Evolutionary conservation across 306 rosid species (phyloP).

Genomic region (Luffa aegyptiaca): DNA sequence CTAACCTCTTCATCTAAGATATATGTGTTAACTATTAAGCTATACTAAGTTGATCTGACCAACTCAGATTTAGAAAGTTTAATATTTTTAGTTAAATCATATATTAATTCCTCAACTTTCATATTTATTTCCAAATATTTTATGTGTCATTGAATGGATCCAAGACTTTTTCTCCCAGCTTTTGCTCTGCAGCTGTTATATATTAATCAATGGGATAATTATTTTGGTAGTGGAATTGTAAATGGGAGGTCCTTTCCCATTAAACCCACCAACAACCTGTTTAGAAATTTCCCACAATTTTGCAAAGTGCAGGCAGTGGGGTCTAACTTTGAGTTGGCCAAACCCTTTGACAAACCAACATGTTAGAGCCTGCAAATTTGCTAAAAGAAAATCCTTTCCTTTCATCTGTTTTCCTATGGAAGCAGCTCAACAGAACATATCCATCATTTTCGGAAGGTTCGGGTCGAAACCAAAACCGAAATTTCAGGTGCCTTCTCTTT

Average conservation of each 20-base stretch:
- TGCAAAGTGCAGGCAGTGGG: background rate
- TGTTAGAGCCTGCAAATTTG: background rate
- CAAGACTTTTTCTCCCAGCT: background rate
- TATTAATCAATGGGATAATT: background rate
- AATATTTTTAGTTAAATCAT: background rate
- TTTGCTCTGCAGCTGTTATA: background rate
- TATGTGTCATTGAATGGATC: background rate
- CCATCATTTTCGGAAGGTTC: background rate
- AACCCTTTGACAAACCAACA: background rate
- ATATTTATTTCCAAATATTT: background rate
- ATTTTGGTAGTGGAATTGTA: background rate
- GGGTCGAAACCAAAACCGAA: background rate
- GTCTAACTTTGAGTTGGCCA: background rate
- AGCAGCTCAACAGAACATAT: background rate
- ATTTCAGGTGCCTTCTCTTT: background rate
- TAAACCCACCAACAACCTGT: background rate
- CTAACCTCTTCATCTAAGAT: too few species aligned
- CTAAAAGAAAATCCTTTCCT: background rate
- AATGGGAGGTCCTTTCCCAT: background rate
- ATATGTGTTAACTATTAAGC: too few species aligned
- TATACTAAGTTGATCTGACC: too few species aligned
- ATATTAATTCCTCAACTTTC: background rate
- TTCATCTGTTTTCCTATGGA: background rate
- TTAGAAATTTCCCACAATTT: background rate
- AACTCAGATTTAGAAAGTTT: too few species aligned